Evolutionary conservation across 805 yeast species (phyloP).

Genomic region (Kluyveromyces wickerhamii): DNA sequence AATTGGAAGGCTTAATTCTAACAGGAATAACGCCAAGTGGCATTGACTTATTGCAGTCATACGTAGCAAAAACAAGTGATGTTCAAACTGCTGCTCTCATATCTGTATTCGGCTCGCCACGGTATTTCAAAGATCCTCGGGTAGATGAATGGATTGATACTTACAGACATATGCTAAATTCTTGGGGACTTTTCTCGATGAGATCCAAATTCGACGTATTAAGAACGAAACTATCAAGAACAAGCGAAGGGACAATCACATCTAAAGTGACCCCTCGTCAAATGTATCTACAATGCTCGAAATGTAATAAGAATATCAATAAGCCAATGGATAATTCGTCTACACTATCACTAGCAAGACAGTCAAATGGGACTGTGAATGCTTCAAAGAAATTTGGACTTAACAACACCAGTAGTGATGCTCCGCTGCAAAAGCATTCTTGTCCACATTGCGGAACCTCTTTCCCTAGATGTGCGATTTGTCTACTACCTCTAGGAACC

Average conservation of each 20-base stretch:
- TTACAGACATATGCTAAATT: constrained; percentile 60
- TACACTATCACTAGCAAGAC: constrained; percentile 6
- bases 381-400: constrained; percentile 8
- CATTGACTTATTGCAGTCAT: constrained; percentile 71
- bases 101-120: constrained; percentile 73
- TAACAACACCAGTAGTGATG: constrained; percentile 10
- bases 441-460: constrained; percentile 88
- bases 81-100: constrained; percentile 87
- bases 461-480: constrained; percentile 85
- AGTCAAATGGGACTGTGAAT: constrained; percentile 10
- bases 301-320: constrained; percentile 70
- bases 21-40: constrained; percentile 91
- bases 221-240: constrained; percentile 54
- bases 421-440: constrained; percentile 21
- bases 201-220: constrained; percentile 83
- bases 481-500: constrained; percentile 70
- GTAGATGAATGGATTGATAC: constrained; percentile 73
- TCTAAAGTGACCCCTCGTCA: constrained; percentile 57
- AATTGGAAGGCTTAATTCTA: constrained; percentile 79
- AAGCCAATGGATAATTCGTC: constrained; percentile 18
- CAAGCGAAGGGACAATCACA: constrained; percentile 39
- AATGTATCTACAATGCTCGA: constrained; percentile 68
- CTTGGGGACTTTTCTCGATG: constrained; percentile 71
- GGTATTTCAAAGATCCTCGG: constrained; percentile 66
- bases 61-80: constrained; percentile 82